A percentile compares a stretch with the other conserved stretches of the same genome.
These are phyloP conservation scores for Skeletonema grethae DNA, from an alignment of 108 stramenopile genomes.

Conservation along the genomic window DNA sequence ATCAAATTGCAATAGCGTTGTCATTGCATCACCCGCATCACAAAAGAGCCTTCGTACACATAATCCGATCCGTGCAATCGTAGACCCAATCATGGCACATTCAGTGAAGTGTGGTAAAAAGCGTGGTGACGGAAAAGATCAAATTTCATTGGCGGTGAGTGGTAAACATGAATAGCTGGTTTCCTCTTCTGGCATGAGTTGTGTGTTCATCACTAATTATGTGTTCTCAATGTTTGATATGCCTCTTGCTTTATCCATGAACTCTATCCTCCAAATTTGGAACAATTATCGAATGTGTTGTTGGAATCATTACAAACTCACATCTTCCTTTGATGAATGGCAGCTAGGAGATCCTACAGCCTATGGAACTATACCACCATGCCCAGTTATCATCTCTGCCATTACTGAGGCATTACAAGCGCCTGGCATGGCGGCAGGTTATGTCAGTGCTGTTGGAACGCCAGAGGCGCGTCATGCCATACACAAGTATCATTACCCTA, in stretches of 20 bases:
- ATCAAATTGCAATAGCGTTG: background rate
- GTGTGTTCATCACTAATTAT: background rate
- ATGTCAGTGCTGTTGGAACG: conserved; percentile 82
- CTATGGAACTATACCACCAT: conserved; percentile 63
- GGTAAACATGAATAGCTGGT: background rate
- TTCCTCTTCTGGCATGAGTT: background rate
- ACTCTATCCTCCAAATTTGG: too few relatives aligned
- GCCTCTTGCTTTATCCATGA: too few relatives aligned
- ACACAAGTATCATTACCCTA: conserved; percentile 58
- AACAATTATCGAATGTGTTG: too few relatives aligned
- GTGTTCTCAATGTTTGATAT: background rate
- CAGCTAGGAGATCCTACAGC: conserved; percentile 85
- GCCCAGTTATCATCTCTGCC: conserved; percentile 60
- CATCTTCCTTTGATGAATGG: too few relatives aligned
- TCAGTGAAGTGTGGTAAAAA: conserved; percentile 50
- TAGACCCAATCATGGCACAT: conserved; percentile 75
- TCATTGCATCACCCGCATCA: conserved; percentile 51
- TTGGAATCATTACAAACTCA: background rate
- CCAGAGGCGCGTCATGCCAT: conserved; percentile 76
- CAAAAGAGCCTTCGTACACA: conserved; percentile 64
- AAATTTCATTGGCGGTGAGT: conserved; percentile 88
- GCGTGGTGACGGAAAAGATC: conserved; percentile 68
- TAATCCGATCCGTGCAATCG: conserved; percentile 87
- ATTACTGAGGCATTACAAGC: conserved; percentile 46
- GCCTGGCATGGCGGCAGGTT: conserved; percentile 57